phyloP scores from a whole-genome alignment of 805 yeast species.

The Sugiyamaella qingdaonensis region DNA sequence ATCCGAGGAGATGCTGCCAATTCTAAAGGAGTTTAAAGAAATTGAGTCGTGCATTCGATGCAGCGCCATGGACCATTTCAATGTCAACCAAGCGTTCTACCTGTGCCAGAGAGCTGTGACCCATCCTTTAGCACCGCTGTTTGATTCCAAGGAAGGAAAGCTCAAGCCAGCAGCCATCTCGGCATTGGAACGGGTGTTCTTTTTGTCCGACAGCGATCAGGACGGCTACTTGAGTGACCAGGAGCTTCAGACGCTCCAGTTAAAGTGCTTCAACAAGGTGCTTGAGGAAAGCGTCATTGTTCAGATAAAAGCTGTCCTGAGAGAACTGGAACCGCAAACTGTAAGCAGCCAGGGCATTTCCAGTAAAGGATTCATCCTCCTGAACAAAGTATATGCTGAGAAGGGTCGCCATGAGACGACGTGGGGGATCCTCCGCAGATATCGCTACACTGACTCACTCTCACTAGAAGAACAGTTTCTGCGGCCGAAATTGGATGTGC shows the following conservation, averaged over 20 bases:
- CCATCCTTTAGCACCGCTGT: constrained; percentile 88
- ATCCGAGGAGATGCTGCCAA: constrained; percentile 79
- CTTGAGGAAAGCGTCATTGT: constrained; percentile 40
- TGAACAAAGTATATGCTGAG: constrained; percentile 82
- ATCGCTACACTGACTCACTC: constrained; percentile 87
- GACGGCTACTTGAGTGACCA: constrained; percentile 72
- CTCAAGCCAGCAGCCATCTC: constrained; percentile 71
- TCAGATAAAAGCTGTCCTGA: constrained; percentile 37
- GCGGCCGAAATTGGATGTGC: constrained; percentile 48
- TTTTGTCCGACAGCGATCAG: constrained; percentile 84
- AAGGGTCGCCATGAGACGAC: constrained; percentile 93
- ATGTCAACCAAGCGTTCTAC: constrained; percentile 89
- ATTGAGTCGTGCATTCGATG: constrained; percentile 88
- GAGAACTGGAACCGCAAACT: constrained; percentile 29
- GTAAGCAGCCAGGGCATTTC: constrained; percentile 52
- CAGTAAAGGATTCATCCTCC: constrained; percentile 65
- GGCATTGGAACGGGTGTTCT: constrained; percentile 77
- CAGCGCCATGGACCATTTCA: constrained; percentile 77
- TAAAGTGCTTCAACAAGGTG: constrained; percentile 64
- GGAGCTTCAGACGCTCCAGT: constrained; percentile 68
- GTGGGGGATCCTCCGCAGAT: constrained; percentile 89
- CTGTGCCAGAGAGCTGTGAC: constrained; percentile 90
- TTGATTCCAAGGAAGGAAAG: constrained; percentile 83
- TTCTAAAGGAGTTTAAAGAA: constrained; percentile 87
- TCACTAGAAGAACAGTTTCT: constrained; percentile 76